Evolutionary conservation across 2,329 filamentous ascomycete genomes (phyloP).

Genomic region (Ophiostoma angusticollis): DNA sequence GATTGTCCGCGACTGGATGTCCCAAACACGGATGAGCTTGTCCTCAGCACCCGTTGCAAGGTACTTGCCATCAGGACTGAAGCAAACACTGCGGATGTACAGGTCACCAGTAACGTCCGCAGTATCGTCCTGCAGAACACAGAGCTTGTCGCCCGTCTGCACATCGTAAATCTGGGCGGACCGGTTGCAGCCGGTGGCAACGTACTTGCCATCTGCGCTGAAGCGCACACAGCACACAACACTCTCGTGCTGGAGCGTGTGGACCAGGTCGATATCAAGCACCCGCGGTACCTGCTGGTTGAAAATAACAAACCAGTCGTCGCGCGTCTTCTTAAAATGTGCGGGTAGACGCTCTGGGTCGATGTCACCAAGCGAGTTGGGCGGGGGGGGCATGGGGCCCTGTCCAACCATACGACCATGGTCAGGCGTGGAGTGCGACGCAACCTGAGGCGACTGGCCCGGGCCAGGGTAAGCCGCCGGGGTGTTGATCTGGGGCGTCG

Average conservation of each 20-base stretch:
- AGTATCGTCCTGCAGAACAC: conserved; percentile 76
- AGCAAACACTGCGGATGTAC: conserved; percentile 96
- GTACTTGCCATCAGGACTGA: conserved; percentile 90
- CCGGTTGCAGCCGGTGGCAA: conserved; percentile 92
- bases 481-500: conserved; percentile 85
- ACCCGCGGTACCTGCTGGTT: conserved; percentile 82
- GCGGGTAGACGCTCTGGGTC: conserved; percentile 75
- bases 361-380: conserved; percentile 66
- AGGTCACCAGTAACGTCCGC: conserved; percentile 83
- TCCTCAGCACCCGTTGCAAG: conserved; percentile 95
- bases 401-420: conserved; percentile 44
- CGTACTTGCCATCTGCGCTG: conserved; percentile 87
- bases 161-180: conserved; percentile 99
- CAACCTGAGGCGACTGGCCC: conserved; percentile 69
- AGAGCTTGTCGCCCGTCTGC: conserved; percentile 71
- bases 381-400: conserved; percentile 36
- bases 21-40: conserved; percentile 95
- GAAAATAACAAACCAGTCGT: conserved; percentile 95
- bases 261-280: conserved; percentile 85
- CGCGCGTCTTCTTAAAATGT: conserved; percentile 75
- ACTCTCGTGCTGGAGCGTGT: conserved; percentile 85
- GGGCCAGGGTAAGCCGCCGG: conserved; percentile 76
- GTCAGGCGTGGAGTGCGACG: conserved; percentile 66
- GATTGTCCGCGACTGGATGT: conserved; percentile 72
- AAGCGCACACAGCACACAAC: conserved; percentile 98